Conservation (phyloP, 2,329 filamentous ascomycete genomes). For the Alternaria ethzedia region DNA sequence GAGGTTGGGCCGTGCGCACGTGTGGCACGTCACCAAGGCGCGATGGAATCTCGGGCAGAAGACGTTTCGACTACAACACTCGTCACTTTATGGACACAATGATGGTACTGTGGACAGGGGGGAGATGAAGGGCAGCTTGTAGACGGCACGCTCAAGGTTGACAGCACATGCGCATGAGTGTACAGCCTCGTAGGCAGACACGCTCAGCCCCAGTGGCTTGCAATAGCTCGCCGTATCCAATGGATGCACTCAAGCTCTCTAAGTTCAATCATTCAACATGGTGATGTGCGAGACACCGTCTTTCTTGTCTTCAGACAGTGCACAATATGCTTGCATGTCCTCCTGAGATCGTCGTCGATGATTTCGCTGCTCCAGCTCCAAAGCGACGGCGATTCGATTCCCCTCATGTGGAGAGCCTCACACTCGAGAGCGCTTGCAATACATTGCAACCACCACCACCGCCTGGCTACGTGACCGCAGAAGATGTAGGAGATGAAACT, state of each 20-base stretch:
- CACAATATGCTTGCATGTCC: not conserved
- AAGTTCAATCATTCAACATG: not conserved
- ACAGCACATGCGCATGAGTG: not conserved
- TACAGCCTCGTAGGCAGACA: not conserved
- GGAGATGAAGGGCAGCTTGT: not conserved
- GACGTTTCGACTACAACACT: not conserved
- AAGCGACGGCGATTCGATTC: not conserved
- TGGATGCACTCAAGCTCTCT: not conserved
- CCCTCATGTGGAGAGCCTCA: not conserved
- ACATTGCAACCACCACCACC: not conserved
- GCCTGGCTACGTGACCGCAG: fast-evolving
- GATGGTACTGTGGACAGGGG: not conserved
- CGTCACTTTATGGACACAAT: not conserved
- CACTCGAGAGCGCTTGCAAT: not conserved
- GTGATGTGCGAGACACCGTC: not conserved
- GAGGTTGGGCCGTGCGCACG: not conserved
- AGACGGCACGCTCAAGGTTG: not conserved
- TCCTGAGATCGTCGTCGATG: not conserved
- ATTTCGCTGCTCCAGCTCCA: not conserved
- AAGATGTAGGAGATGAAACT: fast-evolving
- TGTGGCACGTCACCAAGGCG: not conserved
- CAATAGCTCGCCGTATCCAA: not conserved
- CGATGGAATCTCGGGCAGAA: not conserved
- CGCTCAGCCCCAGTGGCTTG: not conserved
- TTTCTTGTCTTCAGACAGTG: not conserved